Evolutionary conservation across 2,329 filamentous ascomycete species (phyloP), one percentile per base, ranked within the genome.

Genomic region (Venturiaceae sp.): DNA sequence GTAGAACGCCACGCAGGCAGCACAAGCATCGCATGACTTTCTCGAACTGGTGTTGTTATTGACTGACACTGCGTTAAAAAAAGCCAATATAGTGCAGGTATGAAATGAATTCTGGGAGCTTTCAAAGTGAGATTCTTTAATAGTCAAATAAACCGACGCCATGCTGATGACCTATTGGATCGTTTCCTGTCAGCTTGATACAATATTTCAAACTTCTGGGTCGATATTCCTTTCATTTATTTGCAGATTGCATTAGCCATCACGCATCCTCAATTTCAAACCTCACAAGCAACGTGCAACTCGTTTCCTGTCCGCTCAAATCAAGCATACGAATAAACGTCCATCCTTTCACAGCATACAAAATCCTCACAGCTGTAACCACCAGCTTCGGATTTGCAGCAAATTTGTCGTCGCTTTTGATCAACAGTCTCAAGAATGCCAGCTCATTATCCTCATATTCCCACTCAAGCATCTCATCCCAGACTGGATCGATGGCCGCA

Each of bases 351-450:
- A 77, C 75, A 2, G 77, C 75, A 66, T 86, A 87, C 59, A 76
- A 62, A 30, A 88, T 64, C 46, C 85, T 71, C n/a, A 87, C 77
- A 0, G 83, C 80, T 0, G 80, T 75, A 1, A 85, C 83, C 0
- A 80, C 81, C 61, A 86, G 78, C 56, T 83, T 79, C 0, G 84
- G 83, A 63, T 88, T 88, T 47, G 72, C 72, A 0, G 81, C 72
- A 68, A 83, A 87, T 61, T 77, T 78, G 60, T 85, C 82, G 60
- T 87, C 84, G 62, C 80, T 84, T 75, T 88, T 88, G 70, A 88
- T 77, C 44, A 87, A 72, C 60, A 88, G 75, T 0, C 85, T 75
- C 63, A 88, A 62, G 64, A 88, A 88, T 0, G 80, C 78, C 53
- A 88, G 66, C 66, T 87, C 84, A 63, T 83, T 85, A 58, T 86